Base-by-base conservation (phyloP, 768 basidiomycete species). In the Suillus clintonianus region DNA sequence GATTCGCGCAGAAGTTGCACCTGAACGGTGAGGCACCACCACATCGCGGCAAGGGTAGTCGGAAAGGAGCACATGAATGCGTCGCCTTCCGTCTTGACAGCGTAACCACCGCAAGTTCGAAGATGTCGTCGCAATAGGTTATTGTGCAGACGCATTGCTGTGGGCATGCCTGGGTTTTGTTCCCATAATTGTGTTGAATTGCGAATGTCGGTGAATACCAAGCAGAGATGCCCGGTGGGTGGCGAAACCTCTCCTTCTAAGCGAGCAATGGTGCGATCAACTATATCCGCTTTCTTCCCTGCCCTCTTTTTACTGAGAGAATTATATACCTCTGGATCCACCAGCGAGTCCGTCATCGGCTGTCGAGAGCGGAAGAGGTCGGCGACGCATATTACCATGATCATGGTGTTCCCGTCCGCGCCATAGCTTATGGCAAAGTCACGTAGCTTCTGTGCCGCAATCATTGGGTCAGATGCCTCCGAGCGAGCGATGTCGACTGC, bases 11-110 rank as follows among this genome's bases (percentile, higher is more conserved):
- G 80, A 13, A 99, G 82, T 69, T 91, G 86, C 34, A 88, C 78
- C 74, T 99, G 97, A 19, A 95, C 91, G 36, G 86, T 88, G 70
- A 97, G 81, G 68, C 90, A 90, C 92, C 94, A 99, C 83, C 94
- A 89, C 19, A 98, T 77, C 0, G 94, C 97, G 0, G 91, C 84
- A 2, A 94, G 82, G 14, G 94, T 86, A 2, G 89, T 92, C 3
- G 94, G 92, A 84, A 99, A 99, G 24, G 97, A 94, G 60, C 95
- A 95, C 92, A 99, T 96, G 82, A 99, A 99, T 0, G 97, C 89
- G 71, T 99, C 97, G 34, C 97, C 97, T 88, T 99, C 97, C 13
- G 97, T 99, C 79, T 99, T 99, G 71, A 99, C 97, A 78, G 98
- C 95, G 75, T 99, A 99, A 1, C 97, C 97, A 34, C 95, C 95